Evolutionary conservation across 1,139 yeast species (phyloP).

Genomic region (Nakaseomyces kungkrabaensis): DNA sequence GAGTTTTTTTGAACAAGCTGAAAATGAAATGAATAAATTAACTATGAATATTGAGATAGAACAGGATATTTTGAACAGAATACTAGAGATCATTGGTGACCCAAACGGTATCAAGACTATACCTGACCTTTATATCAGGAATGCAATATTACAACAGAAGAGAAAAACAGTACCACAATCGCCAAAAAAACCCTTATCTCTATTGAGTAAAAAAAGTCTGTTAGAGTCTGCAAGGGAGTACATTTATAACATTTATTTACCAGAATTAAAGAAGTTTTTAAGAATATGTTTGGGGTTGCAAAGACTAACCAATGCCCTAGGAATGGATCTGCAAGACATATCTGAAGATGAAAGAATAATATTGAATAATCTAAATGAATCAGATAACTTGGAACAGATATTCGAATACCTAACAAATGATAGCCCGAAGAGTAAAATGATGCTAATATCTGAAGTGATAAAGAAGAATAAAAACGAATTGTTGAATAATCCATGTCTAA

Average conservation of each 20-base stretch:
- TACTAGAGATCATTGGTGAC: constrained; percentile 29
- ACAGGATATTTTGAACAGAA: constrained; percentile 24
- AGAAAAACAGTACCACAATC: constrained; percentile 26
- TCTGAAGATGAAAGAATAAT: not conserved
- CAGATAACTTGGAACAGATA: not conserved
- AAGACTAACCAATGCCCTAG: constrained; percentile 8
- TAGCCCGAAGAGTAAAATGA: constrained; percentile 3
- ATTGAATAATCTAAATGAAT: not conserved
- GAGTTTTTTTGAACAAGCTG: constrained; percentile 30
- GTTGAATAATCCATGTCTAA: not conserved
- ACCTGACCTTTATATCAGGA: constrained; percentile 33
- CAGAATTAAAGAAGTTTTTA: constrained; percentile 21
- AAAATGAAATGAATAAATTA: constrained; percentile 26
- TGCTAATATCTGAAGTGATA: not conserved
- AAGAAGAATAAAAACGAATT: not conserved
- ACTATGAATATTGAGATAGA: constrained; percentile 25
- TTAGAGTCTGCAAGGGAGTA: constrained; percentile 26
- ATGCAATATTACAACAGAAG: constrained; percentile 26
- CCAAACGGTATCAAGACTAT: constrained; percentile 31
- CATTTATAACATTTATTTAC: constrained; percentile 27
- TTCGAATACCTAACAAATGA: constrained; percentile 7
- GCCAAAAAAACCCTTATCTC: constrained; percentile 27
- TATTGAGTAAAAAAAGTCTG: constrained; percentile 28
- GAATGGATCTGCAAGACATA: constrained; percentile 3
- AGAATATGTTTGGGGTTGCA: constrained; percentile 17